Percentiles rank a stretch among this genome's conserved stretches.
Conservation (phyloP, 116 monocot species). For the Dioscorea cayenensis region DNA sequence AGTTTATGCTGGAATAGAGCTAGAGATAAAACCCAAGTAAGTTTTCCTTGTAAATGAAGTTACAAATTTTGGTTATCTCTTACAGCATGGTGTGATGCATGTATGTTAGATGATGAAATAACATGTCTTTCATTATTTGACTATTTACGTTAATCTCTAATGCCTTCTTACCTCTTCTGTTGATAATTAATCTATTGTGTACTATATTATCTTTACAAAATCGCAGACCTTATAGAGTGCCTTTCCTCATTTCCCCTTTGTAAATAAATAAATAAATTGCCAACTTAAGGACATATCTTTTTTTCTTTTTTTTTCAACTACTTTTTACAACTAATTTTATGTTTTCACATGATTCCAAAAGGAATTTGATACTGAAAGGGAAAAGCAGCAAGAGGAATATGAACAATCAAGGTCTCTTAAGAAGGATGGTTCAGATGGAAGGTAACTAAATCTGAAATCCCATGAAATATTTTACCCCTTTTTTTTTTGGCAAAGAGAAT, state of each 20-base stretch:
- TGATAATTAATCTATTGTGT: not conserved
- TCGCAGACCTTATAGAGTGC: not conserved
- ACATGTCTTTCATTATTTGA: not conserved
- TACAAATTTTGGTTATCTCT: too few species aligned
- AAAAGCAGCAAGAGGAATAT: too few species aligned
- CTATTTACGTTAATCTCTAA: not conserved
- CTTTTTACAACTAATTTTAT: too few species aligned
- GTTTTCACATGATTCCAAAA: too few species aligned
- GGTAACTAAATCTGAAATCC: conserved; percentile 25
- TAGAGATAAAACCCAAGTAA: too few species aligned
- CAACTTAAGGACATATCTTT: not conserved
- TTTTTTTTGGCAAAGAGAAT: not conserved
- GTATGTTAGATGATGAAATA: too few species aligned
- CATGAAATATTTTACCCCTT: not conserved
- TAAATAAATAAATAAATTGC: not conserved
- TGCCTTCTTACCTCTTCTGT: not conserved
- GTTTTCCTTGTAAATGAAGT: not conserved
- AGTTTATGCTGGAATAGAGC: conserved; percentile 51
- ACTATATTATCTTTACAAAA: not conserved
- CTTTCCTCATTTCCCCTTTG: not conserved
- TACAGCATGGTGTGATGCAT: too few species aligned
- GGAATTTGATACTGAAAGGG: too few species aligned
- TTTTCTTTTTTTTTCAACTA: too few species aligned
- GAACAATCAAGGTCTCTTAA: conserved; percentile 15
- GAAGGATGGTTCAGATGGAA: conserved; percentile 28